phyloP scores from a whole-genome alignment of 805 yeast species.

The Zygosaccharomyces rouxii region DNA sequence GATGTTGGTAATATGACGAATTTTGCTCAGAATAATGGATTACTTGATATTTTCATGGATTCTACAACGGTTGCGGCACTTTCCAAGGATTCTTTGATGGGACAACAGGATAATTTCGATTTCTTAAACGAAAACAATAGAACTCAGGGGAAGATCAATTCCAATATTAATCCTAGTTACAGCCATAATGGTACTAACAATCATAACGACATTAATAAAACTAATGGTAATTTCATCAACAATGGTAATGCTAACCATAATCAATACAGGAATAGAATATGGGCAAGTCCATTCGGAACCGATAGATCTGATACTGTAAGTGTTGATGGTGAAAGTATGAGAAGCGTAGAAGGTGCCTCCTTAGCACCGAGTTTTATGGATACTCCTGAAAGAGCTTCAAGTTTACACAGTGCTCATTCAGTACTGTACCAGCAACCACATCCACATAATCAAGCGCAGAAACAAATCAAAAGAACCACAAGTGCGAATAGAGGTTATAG shows the following conservation, averaged over 20 bases:
- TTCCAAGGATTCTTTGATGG: conserved; percentile 18
- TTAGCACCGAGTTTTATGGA: conserved; percentile 42
- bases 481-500: conserved; percentile 24
- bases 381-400: conserved; percentile 27
- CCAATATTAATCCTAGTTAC: conserved; percentile 5
- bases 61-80: conserved; percentile 25
- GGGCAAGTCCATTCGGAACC: conserved; percentile 1
- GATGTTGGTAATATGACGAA: conserved; percentile 12
- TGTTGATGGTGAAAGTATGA: conserved; percentile 20
- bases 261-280: conserved; percentile 1
- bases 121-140: conserved; percentile 5
- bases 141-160: conserved; percentile 10
- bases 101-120: conserved; percentile 15
- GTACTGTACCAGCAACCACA: conserved; percentile 5
- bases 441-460: conserved; percentile 1
- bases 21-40: conserved; percentile 30
- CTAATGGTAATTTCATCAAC: conserved; percentile 3
- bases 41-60: conserved; percentile 39
- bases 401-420: conserved; percentile 4
- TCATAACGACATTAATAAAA: conserved; percentile 2
- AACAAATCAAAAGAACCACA: conserved; percentile 16
- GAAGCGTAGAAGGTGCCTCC: conserved; percentile 39
- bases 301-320: conserved; percentile 11
- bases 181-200: neutral
- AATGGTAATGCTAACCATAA: conserved; percentile 1